A percentile compares a stretch with the other conserved stretches of the same genome.
These are phyloP conservation scores for Arthroderma sp. DNA, from an alignment of 2,329 filamentous ascomycete species.

Conservation along the genomic window DNA sequence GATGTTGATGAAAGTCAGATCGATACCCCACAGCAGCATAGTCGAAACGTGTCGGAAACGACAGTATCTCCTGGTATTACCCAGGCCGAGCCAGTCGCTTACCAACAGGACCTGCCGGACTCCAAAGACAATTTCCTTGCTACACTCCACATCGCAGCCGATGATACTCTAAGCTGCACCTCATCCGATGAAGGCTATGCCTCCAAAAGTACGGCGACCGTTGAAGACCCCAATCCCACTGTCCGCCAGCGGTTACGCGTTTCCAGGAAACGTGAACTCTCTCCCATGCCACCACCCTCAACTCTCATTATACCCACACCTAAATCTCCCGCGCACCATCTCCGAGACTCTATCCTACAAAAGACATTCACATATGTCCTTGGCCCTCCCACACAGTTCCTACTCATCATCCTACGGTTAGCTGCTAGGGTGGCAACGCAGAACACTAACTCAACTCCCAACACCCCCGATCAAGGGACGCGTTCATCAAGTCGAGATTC, in stretches of 20 bases:
- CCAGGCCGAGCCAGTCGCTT: background rate
- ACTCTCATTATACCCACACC: constrained; percentile 44
- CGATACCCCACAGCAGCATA: constrained; percentile 10
- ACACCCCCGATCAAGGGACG: constrained; percentile 30
- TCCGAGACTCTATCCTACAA: constrained; percentile 54
- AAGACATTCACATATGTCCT: constrained; percentile 67
- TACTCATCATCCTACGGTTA: constrained; percentile 68
- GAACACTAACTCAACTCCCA: constrained; percentile 27
- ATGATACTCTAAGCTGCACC: background rate
- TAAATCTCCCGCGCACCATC: constrained; percentile 34
- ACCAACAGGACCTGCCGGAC: background rate
- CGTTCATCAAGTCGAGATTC: constrained; percentile 11
- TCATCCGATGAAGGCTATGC: background rate
- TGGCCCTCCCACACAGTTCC: constrained; percentile 65
- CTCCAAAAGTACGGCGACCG: background rate
- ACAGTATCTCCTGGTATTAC: constrained; percentile 12
- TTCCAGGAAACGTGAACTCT: constrained; percentile 44
- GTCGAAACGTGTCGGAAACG: constrained; percentile 18
- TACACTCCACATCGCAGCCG: background rate
- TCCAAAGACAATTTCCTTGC: background rate
- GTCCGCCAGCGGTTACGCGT: constrained; percentile 45
- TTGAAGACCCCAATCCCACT: constrained; percentile 19
- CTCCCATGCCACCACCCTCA: constrained; percentile 54
- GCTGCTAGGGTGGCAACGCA: constrained; percentile 55
- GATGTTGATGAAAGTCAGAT: constrained; percentile 8